A percentile compares a stretch with the other conserved stretches of the same genome.
phyloP scores from a whole-genome alignment of 805 yeast genomes.

The Teunomyces barrocoloradensis region DNA sequence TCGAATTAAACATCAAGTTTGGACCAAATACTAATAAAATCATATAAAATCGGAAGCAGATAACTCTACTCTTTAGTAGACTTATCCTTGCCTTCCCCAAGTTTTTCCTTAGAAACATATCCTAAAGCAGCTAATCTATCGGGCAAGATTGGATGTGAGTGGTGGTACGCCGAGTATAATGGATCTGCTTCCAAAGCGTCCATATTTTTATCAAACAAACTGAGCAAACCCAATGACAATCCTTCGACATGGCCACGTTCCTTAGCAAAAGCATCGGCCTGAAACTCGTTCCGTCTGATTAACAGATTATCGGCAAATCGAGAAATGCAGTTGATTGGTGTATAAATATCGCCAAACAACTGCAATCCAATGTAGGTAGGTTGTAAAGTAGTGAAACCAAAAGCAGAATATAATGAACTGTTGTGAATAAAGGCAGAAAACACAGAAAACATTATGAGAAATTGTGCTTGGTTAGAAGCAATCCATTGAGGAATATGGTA shows the following conservation, averaged over 20 bases:
- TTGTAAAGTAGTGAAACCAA: constrained; percentile 64
- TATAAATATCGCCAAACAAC: constrained; percentile 71
- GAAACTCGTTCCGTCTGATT: constrained; percentile 85
- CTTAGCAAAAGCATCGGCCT: constrained; percentile 91
- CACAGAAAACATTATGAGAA: constrained; percentile 62
- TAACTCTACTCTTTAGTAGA: not conserved
- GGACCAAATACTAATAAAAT: constrained; percentile 1
- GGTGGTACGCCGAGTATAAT: constrained; percentile 82
- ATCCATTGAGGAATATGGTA: constrained; percentile 79
- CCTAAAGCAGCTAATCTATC: constrained; percentile 84
- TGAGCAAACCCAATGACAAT: constrained; percentile 69
- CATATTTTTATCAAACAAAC: constrained; percentile 75
- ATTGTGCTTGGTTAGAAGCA: constrained; percentile 59
- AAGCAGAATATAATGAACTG: constrained; percentile 68
- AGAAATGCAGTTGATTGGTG: constrained; percentile 71
- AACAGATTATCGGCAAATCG: constrained; percentile 66
- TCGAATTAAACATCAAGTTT: constrained; percentile 21
- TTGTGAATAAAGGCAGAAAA: constrained; percentile 82
- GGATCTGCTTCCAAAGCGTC: constrained; percentile 86
- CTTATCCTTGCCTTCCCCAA: constrained; percentile 13
- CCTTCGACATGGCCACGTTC: constrained; percentile 66
- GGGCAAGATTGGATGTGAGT: constrained; percentile 87
- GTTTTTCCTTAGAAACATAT: constrained; percentile 39
- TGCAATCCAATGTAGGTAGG: constrained; percentile 83
- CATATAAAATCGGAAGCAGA: not conserved